Evolutionary conservation across 768 basidiomycete species (phyloP).

Genomic region (Psilocybe tampanensis): DNA sequence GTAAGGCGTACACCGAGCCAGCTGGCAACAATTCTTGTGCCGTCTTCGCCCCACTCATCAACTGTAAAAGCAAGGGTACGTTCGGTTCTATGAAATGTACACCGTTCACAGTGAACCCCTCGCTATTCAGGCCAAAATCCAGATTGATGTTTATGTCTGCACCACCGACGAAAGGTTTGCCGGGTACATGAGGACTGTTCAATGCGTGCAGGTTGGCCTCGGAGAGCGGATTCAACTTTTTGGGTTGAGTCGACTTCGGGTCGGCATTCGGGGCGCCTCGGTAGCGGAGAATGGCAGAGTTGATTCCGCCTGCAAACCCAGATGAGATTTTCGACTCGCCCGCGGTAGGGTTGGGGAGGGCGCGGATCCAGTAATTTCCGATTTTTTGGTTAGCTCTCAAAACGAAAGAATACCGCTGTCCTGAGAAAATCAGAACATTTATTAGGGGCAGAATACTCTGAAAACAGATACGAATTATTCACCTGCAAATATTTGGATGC

Average conservation of each 20-base stretch:
- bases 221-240: slow-evolving; percentile 28
- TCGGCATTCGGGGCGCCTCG: slow-evolving; percentile 42
- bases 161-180: slow-evolving; percentile 33
- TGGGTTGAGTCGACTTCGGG: slow-evolving; percentile 35
- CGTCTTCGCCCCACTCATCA: slow-evolving; percentile 52
- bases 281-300: slow-evolving; percentile 55
- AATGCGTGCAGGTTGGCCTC: slow-evolving; percentile 45
- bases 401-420: slow-evolving; percentile 36
- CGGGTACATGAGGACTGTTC: slow-evolving; percentile 29
- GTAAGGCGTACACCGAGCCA: slow-evolving; percentile 49
- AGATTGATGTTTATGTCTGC: slow-evolving; percentile 46
- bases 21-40: slow-evolving; percentile 50
- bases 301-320: slow-evolving; percentile 31
- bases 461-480: background rate
- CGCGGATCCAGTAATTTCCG: slow-evolving; percentile 55
- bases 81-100: slow-evolving; percentile 37
- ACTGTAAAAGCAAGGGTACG: slow-evolving; percentile 58
- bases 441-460: too few relatives aligned
- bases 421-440: background rate
- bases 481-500: slow-evolving; percentile 42
- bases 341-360: slow-evolving; percentile 26
- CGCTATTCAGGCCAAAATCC: slow-evolving; percentile 35
- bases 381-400: slow-evolving; percentile 45
- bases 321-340: background rate
- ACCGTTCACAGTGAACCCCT: slow-evolving; percentile 35